Evolutionary conservation across 805 yeast species (phyloP).

Genomic region (Ogataea nakhonphanomensis): DNA sequence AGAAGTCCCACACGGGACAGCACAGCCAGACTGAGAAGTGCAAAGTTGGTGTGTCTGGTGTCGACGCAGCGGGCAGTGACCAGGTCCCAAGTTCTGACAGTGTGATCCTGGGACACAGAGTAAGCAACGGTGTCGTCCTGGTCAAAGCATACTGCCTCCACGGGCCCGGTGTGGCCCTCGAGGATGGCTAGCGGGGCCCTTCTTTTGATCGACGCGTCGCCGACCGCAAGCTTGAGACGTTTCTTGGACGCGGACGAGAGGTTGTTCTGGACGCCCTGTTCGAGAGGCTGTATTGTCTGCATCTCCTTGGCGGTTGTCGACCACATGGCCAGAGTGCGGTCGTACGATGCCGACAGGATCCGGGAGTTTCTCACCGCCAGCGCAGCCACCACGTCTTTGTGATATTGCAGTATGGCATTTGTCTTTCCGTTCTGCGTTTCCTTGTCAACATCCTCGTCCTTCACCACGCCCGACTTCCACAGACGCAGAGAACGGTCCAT

Average conservation of each 20-base stretch:
- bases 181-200: conserved; percentile 77
- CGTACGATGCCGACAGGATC: conserved; percentile 83
- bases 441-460: conserved; percentile 44
- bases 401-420: conserved; percentile 84
- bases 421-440: conserved; percentile 59
- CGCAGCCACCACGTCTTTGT: conserved; percentile 79
- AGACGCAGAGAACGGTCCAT: conserved; percentile 84
- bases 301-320: conserved; percentile 82
- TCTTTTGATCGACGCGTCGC: conserved; percentile 72
- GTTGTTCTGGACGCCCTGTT: conserved; percentile 39
- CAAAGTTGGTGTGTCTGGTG: conserved; percentile 81
- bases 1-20: conserved; percentile 66
- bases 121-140: conserved; percentile 79
- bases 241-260: conserved; percentile 80
- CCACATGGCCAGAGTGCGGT: conserved; percentile 81
- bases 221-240: conserved; percentile 77
- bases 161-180: conserved; percentile 83
- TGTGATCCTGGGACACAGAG: conserved; percentile 94
- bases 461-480: conserved; percentile 65
- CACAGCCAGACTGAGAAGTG: conserved; percentile 72
- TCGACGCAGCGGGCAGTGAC: conserved; percentile 83
- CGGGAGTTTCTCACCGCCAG: conserved; percentile 61
- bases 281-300: conserved; percentile 51
- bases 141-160: conserved; percentile 79
- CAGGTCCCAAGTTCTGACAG: conserved; percentile 94